Evolutionary conservation across 2,329 filamentous ascomycete genomes (phyloP).

Genomic region (Fusarium sp.): DNA sequence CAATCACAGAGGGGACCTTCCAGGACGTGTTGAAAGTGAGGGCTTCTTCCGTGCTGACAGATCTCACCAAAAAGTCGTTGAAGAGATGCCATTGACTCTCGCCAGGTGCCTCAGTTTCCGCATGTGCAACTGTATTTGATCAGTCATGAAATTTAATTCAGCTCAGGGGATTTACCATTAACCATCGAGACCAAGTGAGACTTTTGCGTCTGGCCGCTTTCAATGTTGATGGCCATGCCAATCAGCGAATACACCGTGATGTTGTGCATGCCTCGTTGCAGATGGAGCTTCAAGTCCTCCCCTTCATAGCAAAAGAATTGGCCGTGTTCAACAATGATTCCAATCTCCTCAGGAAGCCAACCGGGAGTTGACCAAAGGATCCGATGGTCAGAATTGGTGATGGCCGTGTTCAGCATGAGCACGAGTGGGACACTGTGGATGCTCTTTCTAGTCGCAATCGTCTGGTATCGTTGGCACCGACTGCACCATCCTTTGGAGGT

Average conservation of each 20-base stretch:
- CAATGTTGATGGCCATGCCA: slow-evolving; percentile 90
- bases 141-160: slow-evolving; percentile 25
- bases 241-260: slow-evolving; percentile 93
- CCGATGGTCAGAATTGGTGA: slow-evolving; percentile 77
- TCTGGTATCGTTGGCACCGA: slow-evolving; percentile 90
- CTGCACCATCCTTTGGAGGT: slow-evolving; percentile 94
- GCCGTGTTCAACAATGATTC: slow-evolving; percentile 89
- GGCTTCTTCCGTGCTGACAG: slow-evolving; percentile 84
- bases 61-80: slow-evolving; percentile 94
- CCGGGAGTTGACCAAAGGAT: slow-evolving; percentile 89
- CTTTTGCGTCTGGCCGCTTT: slow-evolving; percentile 85
- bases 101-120: slow-evolving; percentile 67
- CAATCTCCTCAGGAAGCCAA: slow-evolving; percentile 94
- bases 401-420: slow-evolving; percentile 88
- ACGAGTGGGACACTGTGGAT: slow-evolving; percentile 86
- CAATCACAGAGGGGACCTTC: slow-evolving; percentile 91
- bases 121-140: slow-evolving; percentile 69
- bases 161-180: slow-evolving; percentile 68
- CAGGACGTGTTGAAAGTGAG: slow-evolving; percentile 89
- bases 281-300: slow-evolving; percentile 83
- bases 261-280: slow-evolving; percentile 82
- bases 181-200: slow-evolving; percentile 92
- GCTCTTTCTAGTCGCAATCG: slow-evolving; percentile 84
- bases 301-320: slow-evolving; percentile 96
- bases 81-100: slow-evolving; percentile 92